These are phyloP conservation scores for sunflower (Helianthus annuus) DNA, from an alignment of 129 eudicot species.

Conservation along the genomic window DNA sequence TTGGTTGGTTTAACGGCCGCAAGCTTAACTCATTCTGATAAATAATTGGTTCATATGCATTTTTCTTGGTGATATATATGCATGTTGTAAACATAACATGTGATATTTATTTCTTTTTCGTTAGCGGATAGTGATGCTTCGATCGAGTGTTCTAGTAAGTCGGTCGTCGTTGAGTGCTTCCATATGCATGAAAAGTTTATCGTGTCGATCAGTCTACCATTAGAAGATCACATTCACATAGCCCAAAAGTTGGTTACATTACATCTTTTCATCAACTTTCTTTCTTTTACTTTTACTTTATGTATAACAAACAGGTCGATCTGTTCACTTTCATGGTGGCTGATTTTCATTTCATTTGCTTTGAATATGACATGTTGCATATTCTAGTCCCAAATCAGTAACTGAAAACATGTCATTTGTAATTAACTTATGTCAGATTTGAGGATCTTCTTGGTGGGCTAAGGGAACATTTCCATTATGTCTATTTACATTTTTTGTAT, in stretches of 20 bases:
- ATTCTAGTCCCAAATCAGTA: background rate
- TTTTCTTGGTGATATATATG: background rate
- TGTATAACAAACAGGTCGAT: slow-evolving; percentile 17
- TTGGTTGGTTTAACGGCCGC: too few species aligned
- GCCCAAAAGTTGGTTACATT: slow-evolving; percentile 23
- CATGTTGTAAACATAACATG: slow-evolving; percentile 23
- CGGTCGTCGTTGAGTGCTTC: slow-evolving; percentile 23
- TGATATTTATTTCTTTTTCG: slow-evolving; percentile 21
- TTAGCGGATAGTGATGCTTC: slow-evolving; percentile 18
- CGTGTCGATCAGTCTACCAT: slow-evolving; percentile 16
- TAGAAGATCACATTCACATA: slow-evolving; percentile 25
- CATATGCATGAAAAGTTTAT: slow-evolving; percentile 16
- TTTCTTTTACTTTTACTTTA: slow-evolving; percentile 35
- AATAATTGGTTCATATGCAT: too few species aligned
- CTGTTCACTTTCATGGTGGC: slow-evolving; percentile 32
- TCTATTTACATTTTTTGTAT: background rate
- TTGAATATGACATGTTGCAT: background rate
- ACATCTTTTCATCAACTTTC: slow-evolving; percentile 27
- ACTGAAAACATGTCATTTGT: background rate
- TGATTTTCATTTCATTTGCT: slow-evolving; percentile 26
- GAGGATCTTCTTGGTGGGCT: slow-evolving; percentile 19
- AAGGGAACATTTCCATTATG: slow-evolving; percentile 7
- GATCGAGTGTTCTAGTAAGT: slow-evolving; percentile 18
- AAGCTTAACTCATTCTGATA: too few species aligned
- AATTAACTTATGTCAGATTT: background rate